phyloP scores from a whole-genome alignment of 2,329 filamentous ascomycete genomes.

The Xylariales sp. region DNA sequence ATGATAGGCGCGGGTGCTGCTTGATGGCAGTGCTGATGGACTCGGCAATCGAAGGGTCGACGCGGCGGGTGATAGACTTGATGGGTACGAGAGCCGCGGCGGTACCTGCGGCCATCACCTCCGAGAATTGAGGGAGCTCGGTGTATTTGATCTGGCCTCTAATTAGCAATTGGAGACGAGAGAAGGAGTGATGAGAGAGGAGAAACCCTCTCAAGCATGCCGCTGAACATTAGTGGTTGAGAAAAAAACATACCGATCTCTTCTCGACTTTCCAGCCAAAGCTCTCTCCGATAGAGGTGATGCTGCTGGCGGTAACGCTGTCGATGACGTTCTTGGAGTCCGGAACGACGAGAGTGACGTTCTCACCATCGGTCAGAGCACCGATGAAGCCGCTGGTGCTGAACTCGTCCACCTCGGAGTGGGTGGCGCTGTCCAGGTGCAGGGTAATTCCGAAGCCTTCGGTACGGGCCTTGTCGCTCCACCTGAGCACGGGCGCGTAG shows the following conservation, averaged over 20 bases:
- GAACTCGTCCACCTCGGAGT: conserved; percentile 91
- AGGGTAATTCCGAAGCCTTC: conserved; percentile 92
- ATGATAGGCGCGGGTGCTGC: conserved; percentile 32
- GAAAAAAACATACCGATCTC: conserved; percentile 49
- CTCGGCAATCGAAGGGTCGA: conserved; percentile 30
- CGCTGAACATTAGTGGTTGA: not conserved
- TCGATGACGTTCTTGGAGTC: conserved; percentile 85
- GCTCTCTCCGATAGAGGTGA: conserved; percentile 68
- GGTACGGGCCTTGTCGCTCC: conserved; percentile 74
- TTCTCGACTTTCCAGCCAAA: conserved; percentile 84
- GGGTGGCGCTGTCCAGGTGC: conserved; percentile 80
- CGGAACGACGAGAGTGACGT: conserved; percentile 75
- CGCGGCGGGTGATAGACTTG: conserved; percentile 75
- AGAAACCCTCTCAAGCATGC: too few relatives aligned
- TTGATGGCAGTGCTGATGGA: conserved; percentile 31
- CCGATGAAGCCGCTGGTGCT: conserved; percentile 93
- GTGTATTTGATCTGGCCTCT: conserved; percentile 58
- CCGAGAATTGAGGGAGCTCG: conserved; percentile 52
- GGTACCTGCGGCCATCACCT: conserved; percentile 89
- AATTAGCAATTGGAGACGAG: not conserved
- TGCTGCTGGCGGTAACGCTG: conserved; percentile 65
- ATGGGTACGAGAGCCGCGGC: conserved; percentile 90
- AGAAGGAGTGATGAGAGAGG: not conserved
- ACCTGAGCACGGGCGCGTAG: conserved; percentile 86
- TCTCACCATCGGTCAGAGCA: conserved; percentile 54